Conservation (phyloP, 2,329 filamentous ascomycete species). For the Penicillium sp. region DNA sequence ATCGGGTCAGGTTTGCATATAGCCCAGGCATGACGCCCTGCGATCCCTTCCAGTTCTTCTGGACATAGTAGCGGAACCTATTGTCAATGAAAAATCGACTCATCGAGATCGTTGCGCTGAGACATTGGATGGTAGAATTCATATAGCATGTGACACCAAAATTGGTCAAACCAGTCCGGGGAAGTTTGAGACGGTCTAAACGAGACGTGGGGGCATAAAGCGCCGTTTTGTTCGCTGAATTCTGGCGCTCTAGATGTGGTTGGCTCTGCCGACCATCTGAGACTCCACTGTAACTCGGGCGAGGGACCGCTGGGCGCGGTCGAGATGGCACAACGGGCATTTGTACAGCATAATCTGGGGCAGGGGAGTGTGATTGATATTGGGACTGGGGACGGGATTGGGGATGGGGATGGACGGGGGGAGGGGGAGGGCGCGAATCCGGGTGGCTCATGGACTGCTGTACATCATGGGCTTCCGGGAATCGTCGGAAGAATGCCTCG, state of each 20-base stretch:
- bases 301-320: slow-evolving; percentile 67
- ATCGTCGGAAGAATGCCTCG: slow-evolving; percentile 82
- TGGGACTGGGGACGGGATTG: neutral
- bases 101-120: slow-evolving; percentile 69
- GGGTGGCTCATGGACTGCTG: slow-evolving; percentile 59
- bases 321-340: slow-evolving; percentile 65
- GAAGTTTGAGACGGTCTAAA: slow-evolving; percentile 52
- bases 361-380: neutral
- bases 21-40: slow-evolving; percentile 64
- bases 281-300: slow-evolving; percentile 79
- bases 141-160: slow-evolving; percentile 86
- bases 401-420: slow-evolving; percentile 17
- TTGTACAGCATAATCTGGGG: slow-evolving; percentile 37
- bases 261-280: slow-evolving; percentile 59
- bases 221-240: slow-evolving; percentile 47
- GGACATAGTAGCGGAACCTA: slow-evolving; percentile 62
- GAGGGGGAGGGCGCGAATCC: slow-evolving; percentile 31
- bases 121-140: slow-evolving; percentile 83
- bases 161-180: slow-evolving; percentile 76
- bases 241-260: slow-evolving; percentile 46
- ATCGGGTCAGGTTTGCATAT: slow-evolving; percentile 62
- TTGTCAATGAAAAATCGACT: slow-evolving; percentile 67
- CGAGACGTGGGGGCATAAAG: slow-evolving; percentile 45
- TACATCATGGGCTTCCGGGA: slow-evolving; percentile 68
- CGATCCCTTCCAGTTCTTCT: slow-evolving; percentile 66